Conservation (phyloP, 352 stramenopile species). For the Thalassiosira livingstoniorum region DNA sequence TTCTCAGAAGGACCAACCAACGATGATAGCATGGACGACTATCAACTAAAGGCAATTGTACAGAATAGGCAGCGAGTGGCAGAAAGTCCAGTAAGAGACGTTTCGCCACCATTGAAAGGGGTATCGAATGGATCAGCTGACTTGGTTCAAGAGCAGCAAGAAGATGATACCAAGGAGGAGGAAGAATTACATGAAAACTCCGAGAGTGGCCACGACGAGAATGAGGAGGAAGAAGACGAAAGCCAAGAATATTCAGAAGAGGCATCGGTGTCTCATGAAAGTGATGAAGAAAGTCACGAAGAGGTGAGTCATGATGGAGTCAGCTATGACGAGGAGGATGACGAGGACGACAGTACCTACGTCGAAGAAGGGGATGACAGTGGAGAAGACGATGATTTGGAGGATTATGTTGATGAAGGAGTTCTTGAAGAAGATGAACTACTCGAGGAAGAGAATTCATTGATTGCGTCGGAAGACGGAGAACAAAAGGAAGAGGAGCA, state of each 20-base stretch:
- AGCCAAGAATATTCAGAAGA: background rate
- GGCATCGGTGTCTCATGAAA: background rate
- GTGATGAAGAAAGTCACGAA: background rate
- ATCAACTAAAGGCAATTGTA: slow-evolving; percentile 39
- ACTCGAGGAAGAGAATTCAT: background rate
- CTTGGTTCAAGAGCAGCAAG: background rate
- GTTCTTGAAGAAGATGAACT: background rate
- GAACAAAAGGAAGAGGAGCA: background rate
- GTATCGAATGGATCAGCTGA: background rate
- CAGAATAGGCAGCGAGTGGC: slow-evolving; percentile 3
- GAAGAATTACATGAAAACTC: background rate
- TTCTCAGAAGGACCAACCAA: slow-evolving; percentile 2
- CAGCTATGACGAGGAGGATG: background rate
- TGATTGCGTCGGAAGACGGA: background rate
- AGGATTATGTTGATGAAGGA: background rate
- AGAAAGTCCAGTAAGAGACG: background rate
- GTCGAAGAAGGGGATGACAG: background rate
- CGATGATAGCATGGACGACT: slow-evolving; percentile 42
- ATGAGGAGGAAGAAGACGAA: background rate
- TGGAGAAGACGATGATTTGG: background rate
- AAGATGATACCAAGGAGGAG: background rate
- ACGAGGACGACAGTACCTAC: slow-evolving; percentile 6
- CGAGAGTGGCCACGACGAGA: background rate
- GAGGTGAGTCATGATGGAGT: background rate
- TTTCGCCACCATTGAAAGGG: background rate